Base-by-base conservation (phyloP, 495 filamentous ascomycete genomes). In the Talaromyces nanjingensis region DNA sequence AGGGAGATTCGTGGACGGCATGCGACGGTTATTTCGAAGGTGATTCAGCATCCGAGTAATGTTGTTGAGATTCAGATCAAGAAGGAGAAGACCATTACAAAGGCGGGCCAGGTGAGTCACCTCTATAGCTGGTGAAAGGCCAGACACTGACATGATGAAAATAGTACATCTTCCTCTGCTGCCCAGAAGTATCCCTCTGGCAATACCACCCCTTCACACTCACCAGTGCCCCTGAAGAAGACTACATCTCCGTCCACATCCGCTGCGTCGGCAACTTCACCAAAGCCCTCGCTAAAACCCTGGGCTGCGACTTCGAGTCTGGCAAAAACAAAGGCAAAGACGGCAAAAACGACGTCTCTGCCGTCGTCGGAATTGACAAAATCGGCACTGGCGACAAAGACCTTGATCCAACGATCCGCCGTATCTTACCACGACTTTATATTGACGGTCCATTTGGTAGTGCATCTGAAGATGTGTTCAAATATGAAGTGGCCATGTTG, bases 401-500 rank as follows among this genome's bases (percentile, higher is more conserved):
- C 42, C 83, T 86, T 31, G 88, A 89, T 65, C 87, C 87, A 12
- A 82, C 85, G 3, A 80, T 91, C n/a, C 86, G 85, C 8, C 77
- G 86, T 18, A 84, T 90, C 52, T 77, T 91, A 1, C 89, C 89
- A 27, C 81, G 87, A 34, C 87, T 92, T 49, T 91, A 89, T 72
- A 83, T 91, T 67, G 89, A 91, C 68, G 89, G 89, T 0, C 89
- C 89, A 8, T 92, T 91, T 67, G 89, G 89, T n/a, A 88, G 84
- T 34, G 86, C 87, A 4, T 90, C 89, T 9, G 87, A 91, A 49
- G 61, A 69, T 60, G 76, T 96, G 53, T 93, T 96, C 75, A 88
- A 94, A 70, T 93, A 93, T 75, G 91, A 96, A 75, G 90, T 96
- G 67, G 91, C 91, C 14, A 87, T 96, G n/a, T 86, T 96, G 61